Base-by-base conservation (phyloP, 495 filamentous ascomycete species). In the Symbiotaphrina buchneri region DNA sequence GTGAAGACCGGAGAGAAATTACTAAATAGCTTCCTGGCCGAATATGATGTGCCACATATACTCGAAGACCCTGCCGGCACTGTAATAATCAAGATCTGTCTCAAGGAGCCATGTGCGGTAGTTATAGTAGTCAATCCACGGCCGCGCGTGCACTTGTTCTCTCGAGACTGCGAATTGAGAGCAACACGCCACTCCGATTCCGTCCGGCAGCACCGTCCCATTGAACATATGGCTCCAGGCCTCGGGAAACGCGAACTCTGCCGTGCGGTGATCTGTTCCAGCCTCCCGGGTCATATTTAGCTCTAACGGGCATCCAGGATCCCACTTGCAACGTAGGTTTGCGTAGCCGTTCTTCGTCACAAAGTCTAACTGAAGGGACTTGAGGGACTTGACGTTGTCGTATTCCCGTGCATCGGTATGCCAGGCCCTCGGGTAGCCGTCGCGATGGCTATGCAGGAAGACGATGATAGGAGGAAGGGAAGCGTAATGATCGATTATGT, bases 1-100 rank as follows among this genome's bases (percentile, higher is more conserved):
- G n/a, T n/a, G n/a, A n/a, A n/a, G n/a, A n/a, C n/a, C n/a, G n/a
- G n/a, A n/a, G n/a, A n/a, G n/a, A n/a, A n/a, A n/a, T n/a, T n/a
- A n/a, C n/a, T n/a, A n/a, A n/a, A 25, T 13, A 13, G 22, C 8
- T 7, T 25, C 22, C 22, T 8, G 7, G 7, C 22, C 22, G 32
- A 66, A 74, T 37, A 70, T 56, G 37, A 73, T 63, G 49, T 81
- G 74, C 74, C 75, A 81, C 35, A 68, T 42, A 40, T 71, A 79
- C 49, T 81, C 75, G 52, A 77, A 56, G 10, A 81, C 53, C 10
- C 73, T 43, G 3, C 74, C 74, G 26, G 59, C 68, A 21, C 61
- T 44, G 16, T 54, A 52, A 33, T 75, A 67, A 10, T 53, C 46
- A 28, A 75, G 42, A 11, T 55, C 47, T 11, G 74, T 75, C 18